Evolutionary conservation across 2,329 filamentous ascomycete genomes (phyloP).

Genomic region (Penicillium sp.): DNA sequence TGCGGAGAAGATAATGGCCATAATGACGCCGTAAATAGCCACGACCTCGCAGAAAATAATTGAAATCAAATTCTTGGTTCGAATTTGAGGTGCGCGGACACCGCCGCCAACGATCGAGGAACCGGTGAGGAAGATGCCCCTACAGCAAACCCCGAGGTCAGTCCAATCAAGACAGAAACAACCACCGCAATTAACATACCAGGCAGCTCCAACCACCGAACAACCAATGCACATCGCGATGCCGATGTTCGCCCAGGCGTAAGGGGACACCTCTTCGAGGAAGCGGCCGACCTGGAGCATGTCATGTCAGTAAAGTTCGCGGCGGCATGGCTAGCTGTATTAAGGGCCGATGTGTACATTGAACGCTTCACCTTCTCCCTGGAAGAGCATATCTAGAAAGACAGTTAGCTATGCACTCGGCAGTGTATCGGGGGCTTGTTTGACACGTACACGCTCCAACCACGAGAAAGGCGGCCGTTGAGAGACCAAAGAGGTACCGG

Average conservation of each 20-base stretch:
- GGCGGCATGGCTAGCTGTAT: not conserved
- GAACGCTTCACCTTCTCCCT: constrained; percentile 90
- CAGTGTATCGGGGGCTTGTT: constrained; percentile 3
- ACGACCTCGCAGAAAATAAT: constrained; percentile 99
- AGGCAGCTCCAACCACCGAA: constrained; percentile 94
- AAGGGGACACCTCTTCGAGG: constrained; percentile 88
- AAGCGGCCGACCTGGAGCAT: constrained; percentile 73
- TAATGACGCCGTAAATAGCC: constrained; percentile 99
- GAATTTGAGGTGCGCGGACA: constrained; percentile 93
- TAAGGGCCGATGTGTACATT: constrained; percentile 58
- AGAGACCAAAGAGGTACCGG: constrained; percentile 64
- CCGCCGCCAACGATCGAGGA: constrained; percentile 95
- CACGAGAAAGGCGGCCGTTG: constrained; percentile 62
- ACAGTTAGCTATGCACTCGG: constrained; percentile 15
- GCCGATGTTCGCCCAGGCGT: constrained; percentile 84
- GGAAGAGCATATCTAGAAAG: constrained; percentile 88
- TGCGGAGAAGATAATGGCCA: constrained; percentile 95
- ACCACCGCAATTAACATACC: constrained; percentile 52
- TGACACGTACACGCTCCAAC: constrained; percentile 68
- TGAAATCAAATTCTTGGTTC: constrained; percentile 98
- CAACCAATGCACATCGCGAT: constrained; percentile 93
- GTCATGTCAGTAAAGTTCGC: constrained; percentile 17
- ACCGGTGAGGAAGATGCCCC: constrained; percentile 98
- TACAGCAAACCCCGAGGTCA: constrained; percentile 39
- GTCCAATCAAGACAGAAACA: not conserved